Evolutionary conservation across 371 early-diverging fungal species (phyloP).

Genomic region (Mortierella sp.): DNA sequence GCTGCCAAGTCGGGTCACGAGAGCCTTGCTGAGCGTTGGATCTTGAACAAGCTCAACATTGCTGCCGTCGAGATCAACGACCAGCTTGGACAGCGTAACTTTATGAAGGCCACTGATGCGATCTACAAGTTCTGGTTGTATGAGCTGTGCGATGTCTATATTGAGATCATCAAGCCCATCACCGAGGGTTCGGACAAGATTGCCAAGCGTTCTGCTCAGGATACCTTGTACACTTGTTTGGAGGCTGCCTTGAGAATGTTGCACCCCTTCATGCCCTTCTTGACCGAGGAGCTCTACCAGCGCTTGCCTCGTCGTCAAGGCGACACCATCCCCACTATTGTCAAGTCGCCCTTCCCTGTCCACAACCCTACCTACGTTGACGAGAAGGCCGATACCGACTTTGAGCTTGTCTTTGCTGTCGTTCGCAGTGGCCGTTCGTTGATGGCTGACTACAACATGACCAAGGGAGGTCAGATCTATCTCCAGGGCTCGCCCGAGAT

Average conservation of each 20-base stretch:
- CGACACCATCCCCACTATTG: conserved; percentile 69
- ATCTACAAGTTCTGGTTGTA: conserved; percentile 97
- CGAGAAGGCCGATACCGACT: conserved; percentile 75
- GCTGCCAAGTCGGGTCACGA: conserved; percentile 80
- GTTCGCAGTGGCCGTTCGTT: conserved; percentile 83
- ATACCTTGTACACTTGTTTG: conserved; percentile 93
- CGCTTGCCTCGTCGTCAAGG: conserved; percentile 82
- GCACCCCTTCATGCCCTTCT: conserved; percentile 99
- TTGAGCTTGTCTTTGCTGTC: conserved; percentile 82
- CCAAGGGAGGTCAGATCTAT: conserved; percentile 59
- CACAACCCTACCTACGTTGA: conserved; percentile 58
- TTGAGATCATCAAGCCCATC: conserved; percentile 93
- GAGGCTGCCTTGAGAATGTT: conserved; percentile 93
- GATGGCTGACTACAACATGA: conserved; percentile 73
- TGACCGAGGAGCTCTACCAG: conserved; percentile 99
- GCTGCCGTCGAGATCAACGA: conserved; percentile 83
- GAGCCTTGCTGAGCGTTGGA: conserved; percentile 94
- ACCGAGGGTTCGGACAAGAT: conserved; percentile 71
- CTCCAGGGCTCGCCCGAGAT: conserved; percentile 46
- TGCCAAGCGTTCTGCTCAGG: conserved; percentile 74
- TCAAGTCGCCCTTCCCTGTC: conserved; percentile 74
- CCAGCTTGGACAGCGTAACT: conserved; percentile 88
- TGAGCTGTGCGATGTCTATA: conserved; percentile 98
- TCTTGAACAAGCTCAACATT: conserved; percentile 89
- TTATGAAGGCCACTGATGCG: conserved; percentile 94